phyloP scores from a whole-genome alignment of 2,329 filamentous ascomycete species.

The Trematosphaeria pertusa region DNA sequence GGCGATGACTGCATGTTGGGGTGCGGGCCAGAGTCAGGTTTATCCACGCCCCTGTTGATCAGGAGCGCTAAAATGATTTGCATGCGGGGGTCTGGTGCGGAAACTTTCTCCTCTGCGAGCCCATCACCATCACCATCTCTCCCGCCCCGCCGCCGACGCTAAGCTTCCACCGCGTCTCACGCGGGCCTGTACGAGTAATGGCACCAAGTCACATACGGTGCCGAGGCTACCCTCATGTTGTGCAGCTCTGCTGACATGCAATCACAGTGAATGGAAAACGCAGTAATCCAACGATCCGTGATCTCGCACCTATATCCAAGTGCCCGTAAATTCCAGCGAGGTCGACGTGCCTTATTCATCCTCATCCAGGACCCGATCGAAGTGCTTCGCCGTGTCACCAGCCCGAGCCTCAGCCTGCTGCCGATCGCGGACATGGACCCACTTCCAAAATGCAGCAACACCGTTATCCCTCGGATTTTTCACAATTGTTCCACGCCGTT shows the following conservation, averaged over 20 bases:
- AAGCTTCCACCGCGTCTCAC: constrained; percentile 57
- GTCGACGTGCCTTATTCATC: too few relatives aligned
- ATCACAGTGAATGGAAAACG: too few relatives aligned
- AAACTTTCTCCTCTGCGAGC: constrained; percentile 26
- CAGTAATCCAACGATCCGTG: too few relatives aligned
- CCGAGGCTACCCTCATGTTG: constrained; percentile 47
- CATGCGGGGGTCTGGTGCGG: constrained; percentile 3
- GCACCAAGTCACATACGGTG: too few relatives aligned
- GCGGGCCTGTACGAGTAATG: too few relatives aligned
- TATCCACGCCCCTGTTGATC: neutral
- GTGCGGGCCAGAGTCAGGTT: neutral
- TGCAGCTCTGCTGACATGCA: constrained; percentile 41
- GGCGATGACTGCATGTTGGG: too few relatives aligned
- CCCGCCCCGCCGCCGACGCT: too few relatives aligned
- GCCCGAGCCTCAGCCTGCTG: constrained; percentile 45
- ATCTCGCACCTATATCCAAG: too few relatives aligned
- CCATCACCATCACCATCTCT: constrained; percentile 52
- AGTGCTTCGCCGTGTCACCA: constrained; percentile 31
- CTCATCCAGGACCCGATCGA: neutral
- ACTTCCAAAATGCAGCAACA: constrained; percentile 9
- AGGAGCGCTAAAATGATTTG: constrained; percentile 19
- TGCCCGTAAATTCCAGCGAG: too few relatives aligned
- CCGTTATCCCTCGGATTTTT: constrained; percentile 16
- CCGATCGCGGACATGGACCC: constrained; percentile 43
- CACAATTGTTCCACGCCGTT: constrained; percentile 20